A percentile compares a stretch with the other conserved stretches of the same genome.
Evolutionary conservation across 176 grass and related monocot genomes (phyloP).

Genomic region (Pontederia paniculata): DNA sequence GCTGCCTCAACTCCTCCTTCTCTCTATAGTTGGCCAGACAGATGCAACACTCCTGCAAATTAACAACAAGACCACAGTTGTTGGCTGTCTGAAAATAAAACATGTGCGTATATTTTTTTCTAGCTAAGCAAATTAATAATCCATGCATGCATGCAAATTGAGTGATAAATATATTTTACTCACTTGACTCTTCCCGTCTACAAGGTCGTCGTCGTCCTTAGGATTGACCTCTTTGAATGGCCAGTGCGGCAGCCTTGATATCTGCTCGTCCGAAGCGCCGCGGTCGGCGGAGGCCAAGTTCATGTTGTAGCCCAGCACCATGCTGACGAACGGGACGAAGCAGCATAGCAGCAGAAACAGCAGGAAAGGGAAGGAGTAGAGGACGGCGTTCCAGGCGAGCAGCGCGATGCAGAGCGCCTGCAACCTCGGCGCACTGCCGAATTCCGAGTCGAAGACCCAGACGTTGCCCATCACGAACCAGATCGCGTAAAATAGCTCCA

Average conservation of each 20-base stretch:
- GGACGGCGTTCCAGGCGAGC: conserved; percentile 73
- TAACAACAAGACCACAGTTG: no score
- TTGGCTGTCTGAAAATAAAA: no score
- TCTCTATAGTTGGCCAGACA: conserved; percentile 75
- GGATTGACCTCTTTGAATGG: conserved; percentile 50
- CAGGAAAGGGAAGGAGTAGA: conserved; percentile 92
- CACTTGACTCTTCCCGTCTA: conserved; percentile 37
- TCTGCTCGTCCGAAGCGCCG: conserved; percentile 82
- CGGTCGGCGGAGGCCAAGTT: conserved; percentile 54
- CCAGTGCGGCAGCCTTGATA: conserved; percentile 61
- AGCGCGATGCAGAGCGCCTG: conserved; percentile 68
- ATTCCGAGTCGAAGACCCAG: conserved; percentile 91
- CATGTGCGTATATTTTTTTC: no score
- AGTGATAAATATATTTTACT: background rate
- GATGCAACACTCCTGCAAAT: conserved; percentile 99
- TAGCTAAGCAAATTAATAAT: no score
- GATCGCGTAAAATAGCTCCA: no score
- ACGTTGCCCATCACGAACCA: conserved; percentile 99
- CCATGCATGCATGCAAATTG: no score
- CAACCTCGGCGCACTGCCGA: conserved; percentile 58
- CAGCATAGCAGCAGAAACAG: conserved; percentile 96
- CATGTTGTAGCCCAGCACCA: conserved; percentile 84
- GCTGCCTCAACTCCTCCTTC: conserved; percentile 77
- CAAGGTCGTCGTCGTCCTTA: conserved; percentile 8
- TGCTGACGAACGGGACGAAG: conserved; percentile 72